phyloP scores from a whole-genome alignment of 305 asterid genomes.

The Solanum chacoense region DNA sequence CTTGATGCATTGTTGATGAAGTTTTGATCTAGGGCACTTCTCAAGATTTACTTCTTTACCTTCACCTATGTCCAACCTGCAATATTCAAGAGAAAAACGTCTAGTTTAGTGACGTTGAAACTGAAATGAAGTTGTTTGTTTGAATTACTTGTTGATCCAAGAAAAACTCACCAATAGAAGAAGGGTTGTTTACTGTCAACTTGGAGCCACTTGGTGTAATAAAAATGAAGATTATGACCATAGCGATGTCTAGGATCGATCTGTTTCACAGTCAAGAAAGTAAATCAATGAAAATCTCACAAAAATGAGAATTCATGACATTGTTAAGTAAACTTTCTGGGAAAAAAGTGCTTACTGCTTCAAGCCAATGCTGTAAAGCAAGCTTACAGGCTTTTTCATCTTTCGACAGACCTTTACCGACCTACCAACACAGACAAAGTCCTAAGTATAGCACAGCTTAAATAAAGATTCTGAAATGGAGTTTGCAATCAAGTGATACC shows the following conservation, averaged over 20 bases:
- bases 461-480: neutral
- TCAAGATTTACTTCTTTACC: conserved; percentile 52
- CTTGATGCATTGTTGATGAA: conserved; percentile 50
- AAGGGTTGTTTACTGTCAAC: conserved; percentile 53
- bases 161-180: conserved; percentile 53
- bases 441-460: neutral
- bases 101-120: neutral
- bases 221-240: conserved; percentile 62
- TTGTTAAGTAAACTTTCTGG: neutral
- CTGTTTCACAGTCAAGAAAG: conserved; percentile 14
- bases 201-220: conserved; percentile 49
- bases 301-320: neutral
- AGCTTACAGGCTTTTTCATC: conserved; percentile 59
- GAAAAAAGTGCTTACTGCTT: conserved; percentile 40
- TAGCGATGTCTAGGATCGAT: conserved; percentile 76
- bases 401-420: conserved; percentile 60
- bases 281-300: neutral
- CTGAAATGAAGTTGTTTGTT: neutral
- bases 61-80: conserved; percentile 70
- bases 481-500: conserved; percentile 4
- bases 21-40: conserved; percentile 44
- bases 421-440: conserved; percentile 20
- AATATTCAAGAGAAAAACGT: neutral
- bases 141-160: neutral
- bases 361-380: conserved; percentile 83